phyloP scores from a whole-genome alignment of 768 basidiomycete species.

The Dendrothele bispora region DNA sequence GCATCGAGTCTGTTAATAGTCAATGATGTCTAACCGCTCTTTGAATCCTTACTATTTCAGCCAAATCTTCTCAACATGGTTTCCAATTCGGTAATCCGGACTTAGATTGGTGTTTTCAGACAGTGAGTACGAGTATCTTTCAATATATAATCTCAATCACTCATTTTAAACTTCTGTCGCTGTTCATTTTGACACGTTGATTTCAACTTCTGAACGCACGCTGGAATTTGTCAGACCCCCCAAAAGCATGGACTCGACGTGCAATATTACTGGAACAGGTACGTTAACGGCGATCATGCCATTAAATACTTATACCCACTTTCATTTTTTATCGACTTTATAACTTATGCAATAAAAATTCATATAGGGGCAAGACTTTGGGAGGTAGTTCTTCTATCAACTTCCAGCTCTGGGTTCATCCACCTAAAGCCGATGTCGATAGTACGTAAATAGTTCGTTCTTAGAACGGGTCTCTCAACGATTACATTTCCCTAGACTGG shows the following conservation, averaged over 20 bases:
- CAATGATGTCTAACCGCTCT: neutral
- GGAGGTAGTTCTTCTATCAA: conserved; percentile 50
- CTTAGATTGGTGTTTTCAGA: conserved; percentile 21
- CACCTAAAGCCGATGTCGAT: conserved; percentile 28
- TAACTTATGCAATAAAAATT: too few species aligned
- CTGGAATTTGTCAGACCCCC: neutral
- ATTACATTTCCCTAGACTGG: conserved; percentile 28
- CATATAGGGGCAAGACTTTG: conserved; percentile 6
- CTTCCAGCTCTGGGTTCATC: conserved; percentile 31
- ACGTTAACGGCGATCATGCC: neutral
- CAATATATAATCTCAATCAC: neutral
- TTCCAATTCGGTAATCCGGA: conserved; percentile 2
- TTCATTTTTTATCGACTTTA: neutral
- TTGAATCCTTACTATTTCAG: neutral
- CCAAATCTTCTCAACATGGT: neutral
- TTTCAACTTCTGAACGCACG: neutral
- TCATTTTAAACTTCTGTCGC: too few species aligned
- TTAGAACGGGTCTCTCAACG: neutral
- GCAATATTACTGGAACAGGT: conserved; percentile 8
- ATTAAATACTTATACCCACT: neutral
- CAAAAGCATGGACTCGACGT: conserved; percentile 10
- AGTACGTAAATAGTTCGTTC: conserved; percentile 11
- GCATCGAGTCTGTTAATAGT: conserved; percentile 19
- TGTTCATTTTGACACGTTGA: too few species aligned
- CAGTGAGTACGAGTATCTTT: conserved; percentile 3